Evolutionary conservation across 2,329 filamentous ascomycete species (phyloP), one percentile per base, ranked within the genome.

Genomic region (Penicillium sp.): DNA sequence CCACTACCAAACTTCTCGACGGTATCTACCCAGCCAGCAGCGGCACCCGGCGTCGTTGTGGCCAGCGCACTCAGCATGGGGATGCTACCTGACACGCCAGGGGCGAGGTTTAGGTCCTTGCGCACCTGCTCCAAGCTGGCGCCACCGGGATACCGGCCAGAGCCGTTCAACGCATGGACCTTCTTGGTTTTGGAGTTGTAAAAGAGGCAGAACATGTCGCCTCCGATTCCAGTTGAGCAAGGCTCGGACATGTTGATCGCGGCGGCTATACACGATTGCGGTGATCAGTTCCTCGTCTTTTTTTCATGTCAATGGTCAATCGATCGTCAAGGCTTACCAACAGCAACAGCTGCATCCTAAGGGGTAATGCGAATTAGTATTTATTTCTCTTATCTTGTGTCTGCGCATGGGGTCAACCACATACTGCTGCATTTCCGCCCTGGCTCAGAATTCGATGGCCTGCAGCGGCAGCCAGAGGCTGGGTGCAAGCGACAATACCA

Each of bases 141-240:
- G 30, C 87, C 84, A 45, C 75, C 79, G 4, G 89, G 86, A 3
- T 91, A 84, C 23, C 94, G 86, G n/a, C 94, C 94, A 1, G 92
- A 97, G 17, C 92, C 94, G 72, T 99, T 99, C 72, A 97, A 78
- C 8, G 91, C 90, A 48, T 86, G 87, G 7, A 97, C 87, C 57
- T 89, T 88, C 67, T 89, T 88, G 0, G 87, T 90, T 62, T 87
- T 83, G 34, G 91, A 90, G 68, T 95, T 84, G 77, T 93, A 97
- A 79, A 85, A 97, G 29, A 97, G 84, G 71, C 92, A 92, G 76
- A 97, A 99, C 86, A 96, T 91, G 75, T 99, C 94, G 56, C 94
- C 94, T 51, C 94, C 94, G 54, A 99, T 97, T 33, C 94, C 94
- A 0, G 94, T 97, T 5, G 89, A 94, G 52, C 86, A 86, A 7